phyloP scores from a whole-genome alignment of 1,139 yeast species.

The Magnusiomyces suaveolens region DNA sequence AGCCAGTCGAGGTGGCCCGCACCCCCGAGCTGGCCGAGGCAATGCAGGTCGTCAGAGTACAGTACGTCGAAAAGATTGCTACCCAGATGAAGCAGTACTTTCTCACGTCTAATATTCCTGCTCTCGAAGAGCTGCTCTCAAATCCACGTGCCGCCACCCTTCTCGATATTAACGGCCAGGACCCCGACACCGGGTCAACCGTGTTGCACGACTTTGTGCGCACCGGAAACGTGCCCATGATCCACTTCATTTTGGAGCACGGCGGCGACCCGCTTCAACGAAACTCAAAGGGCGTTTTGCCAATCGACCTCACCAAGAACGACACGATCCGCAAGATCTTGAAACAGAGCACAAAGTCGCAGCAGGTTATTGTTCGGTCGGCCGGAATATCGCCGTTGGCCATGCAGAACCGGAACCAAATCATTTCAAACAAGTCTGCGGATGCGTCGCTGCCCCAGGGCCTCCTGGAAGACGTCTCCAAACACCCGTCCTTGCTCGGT shows the following conservation, averaged over 20 bases:
- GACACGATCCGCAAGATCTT: conserved; percentile 58
- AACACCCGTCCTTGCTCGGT: conserved; percentile 17
- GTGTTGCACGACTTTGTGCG: conserved; percentile 84
- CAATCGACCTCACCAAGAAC: conserved; percentile 59
- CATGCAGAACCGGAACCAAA: not conserved
- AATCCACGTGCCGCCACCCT: conserved; percentile 72
- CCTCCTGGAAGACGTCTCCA: not conserved
- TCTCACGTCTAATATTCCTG: conserved; percentile 55
- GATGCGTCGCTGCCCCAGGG: not conserved
- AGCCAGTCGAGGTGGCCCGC: conserved; percentile 68
- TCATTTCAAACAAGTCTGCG: not conserved
- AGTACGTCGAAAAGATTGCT: conserved; percentile 71
- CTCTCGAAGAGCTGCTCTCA: conserved; percentile 55
- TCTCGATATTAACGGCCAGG: conserved; percentile 86
- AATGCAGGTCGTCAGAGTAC: conserved; percentile 74
- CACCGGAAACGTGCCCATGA: conserved; percentile 71
- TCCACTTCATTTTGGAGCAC: conserved; percentile 77
- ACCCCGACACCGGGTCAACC: conserved; percentile 89
- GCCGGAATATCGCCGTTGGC: conserved; percentile 7
- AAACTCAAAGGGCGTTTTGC: conserved; percentile 71
- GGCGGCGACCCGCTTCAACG: conserved; percentile 96
- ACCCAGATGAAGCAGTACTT: conserved; percentile 60
- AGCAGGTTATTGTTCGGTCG: conserved; percentile 47
- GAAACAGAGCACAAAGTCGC: conserved; percentile 72
- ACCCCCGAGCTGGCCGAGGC: conserved; percentile 57